phyloP scores from a whole-genome alignment of 768 basidiomycete species.

The Saitozyma sp. region DNA sequence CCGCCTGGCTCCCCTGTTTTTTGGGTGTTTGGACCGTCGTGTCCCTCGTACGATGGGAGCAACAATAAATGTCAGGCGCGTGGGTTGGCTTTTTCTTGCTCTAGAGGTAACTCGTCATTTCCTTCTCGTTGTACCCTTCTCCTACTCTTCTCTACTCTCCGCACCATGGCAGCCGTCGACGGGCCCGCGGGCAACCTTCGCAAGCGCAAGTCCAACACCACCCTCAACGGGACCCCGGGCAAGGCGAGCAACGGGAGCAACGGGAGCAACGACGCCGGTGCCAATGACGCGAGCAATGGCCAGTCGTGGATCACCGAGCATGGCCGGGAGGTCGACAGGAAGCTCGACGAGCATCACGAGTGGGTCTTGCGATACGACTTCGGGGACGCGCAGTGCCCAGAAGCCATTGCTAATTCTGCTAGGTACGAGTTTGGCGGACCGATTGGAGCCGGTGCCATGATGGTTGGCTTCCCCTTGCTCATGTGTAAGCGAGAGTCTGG shows the following conservation, averaged over 20 bases:
- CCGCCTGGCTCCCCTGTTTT: no score
- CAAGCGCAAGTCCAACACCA: slow-evolving; percentile 18
- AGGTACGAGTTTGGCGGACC: slow-evolving; percentile 98
- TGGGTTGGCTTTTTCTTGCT: no score
- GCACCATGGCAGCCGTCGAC: slow-evolving; percentile 7
- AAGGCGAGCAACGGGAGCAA: slow-evolving; percentile 30
- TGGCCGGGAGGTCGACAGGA: slow-evolving; percentile 71
- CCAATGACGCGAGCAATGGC: slow-evolving; percentile 13
- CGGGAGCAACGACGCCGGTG: slow-evolving; percentile 29
- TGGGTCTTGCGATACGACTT: slow-evolving; percentile 47
- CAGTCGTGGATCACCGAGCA: slow-evolving; percentile 58
- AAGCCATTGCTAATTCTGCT: slow-evolving; percentile 5
- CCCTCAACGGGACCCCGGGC: slow-evolving; percentile 15
- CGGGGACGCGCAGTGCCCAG: not conserved
- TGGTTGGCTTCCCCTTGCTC: slow-evolving; percentile 86
- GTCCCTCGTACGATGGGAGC: no score
- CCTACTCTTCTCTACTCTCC: not conserved
- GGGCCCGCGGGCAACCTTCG: slow-evolving; percentile 22
- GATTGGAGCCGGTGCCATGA: slow-evolving; percentile 84
- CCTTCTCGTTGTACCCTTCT: no score
- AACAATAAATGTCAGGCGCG: no score
- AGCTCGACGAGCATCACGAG: slow-evolving; percentile 70
- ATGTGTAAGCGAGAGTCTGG: slow-evolving; percentile 62
- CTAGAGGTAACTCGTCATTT: no score
- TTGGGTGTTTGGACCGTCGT: no score